These are phyloP conservation scores for Codiaeum variegatum DNA, from an alignment of 441 rosid genomes.

Conservation along the genomic window DNA sequence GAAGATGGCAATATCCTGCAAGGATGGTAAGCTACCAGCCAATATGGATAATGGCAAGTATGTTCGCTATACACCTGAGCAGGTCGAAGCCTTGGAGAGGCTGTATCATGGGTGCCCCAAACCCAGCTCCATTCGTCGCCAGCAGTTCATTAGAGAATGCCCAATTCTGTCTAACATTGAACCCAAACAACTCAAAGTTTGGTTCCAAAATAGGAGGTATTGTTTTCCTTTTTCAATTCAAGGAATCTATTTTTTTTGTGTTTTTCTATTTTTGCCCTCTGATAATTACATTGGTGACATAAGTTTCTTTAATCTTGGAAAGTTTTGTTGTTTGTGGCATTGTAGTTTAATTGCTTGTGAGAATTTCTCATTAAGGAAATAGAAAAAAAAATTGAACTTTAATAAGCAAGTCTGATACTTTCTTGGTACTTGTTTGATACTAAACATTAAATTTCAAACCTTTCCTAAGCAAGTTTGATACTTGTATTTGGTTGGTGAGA, in stretches of 20 bases:
- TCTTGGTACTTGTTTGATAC: background rate
- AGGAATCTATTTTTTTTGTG: constrained; percentile 11
- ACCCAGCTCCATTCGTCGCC: constrained; percentile 96
- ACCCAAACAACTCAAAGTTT: constrained; percentile 96
- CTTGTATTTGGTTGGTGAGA: background rate
- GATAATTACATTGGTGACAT: background rate
- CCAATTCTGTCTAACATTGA: constrained; percentile 96
- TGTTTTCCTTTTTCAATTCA: background rate
- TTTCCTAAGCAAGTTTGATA: background rate
- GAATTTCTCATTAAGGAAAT: background rate
- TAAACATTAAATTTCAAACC: background rate
- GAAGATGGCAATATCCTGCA: constrained; percentile 82
- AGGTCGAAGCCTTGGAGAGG: constrained; percentile 98
- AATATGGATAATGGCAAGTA: constrained; percentile 90
- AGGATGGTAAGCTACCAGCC: constrained; percentile 67
- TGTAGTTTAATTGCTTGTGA: background rate
- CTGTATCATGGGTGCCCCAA: constrained; percentile 96
- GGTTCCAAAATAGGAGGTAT: constrained; percentile 98
- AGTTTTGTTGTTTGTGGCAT: background rate
- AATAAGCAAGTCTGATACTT: background rate
- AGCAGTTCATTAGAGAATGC: constrained; percentile 93
- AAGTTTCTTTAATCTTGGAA: background rate
- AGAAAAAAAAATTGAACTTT: background rate
- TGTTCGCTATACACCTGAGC: constrained; percentile 96
- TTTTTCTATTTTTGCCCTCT: background rate